Evolutionary conservation across 306 rosid genomes (phyloP).

Genomic region (Hippophae gyantsensis): DNA sequence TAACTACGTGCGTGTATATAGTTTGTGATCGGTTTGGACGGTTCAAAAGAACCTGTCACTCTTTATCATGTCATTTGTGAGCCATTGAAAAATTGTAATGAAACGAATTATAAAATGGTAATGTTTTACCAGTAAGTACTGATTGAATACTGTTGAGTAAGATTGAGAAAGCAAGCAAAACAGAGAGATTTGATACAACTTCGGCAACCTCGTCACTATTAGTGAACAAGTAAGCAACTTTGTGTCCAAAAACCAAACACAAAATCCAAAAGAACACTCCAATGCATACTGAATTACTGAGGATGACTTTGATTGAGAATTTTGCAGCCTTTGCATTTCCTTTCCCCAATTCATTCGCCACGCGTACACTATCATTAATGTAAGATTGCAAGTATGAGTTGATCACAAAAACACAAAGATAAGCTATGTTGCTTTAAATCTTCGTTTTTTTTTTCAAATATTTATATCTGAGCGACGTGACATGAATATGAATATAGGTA

Average conservation of each 20-base stretch:
- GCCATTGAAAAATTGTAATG: not conserved
- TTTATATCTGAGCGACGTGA: too few species aligned
- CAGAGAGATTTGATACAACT: slow-evolving; percentile 41
- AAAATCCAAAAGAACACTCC: slow-evolving; percentile 38
- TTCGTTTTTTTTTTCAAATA: not conserved
- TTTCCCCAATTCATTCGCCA: slow-evolving; percentile 52
- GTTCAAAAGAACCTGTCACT: too few species aligned
- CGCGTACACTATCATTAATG: slow-evolving; percentile 32
- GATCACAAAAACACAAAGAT: not conserved
- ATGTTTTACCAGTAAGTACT: slow-evolving; percentile 40
- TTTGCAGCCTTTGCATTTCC: slow-evolving; percentile 44
- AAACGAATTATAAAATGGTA: not conserved
- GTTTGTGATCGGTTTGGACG: too few species aligned
- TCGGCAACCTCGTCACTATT: slow-evolving; percentile 24
- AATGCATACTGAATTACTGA: slow-evolving; percentile 30
- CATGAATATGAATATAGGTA: too few species aligned
- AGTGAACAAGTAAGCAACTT: slow-evolving; percentile 42
- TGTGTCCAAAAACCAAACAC: slow-evolving; percentile 24
- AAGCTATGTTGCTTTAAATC: not conserved
- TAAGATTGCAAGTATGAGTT: not conserved
- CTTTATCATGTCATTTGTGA: too few species aligned
- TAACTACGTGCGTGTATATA: too few species aligned
- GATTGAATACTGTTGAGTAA: slow-evolving; percentile 51
- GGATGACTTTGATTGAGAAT: slow-evolving; percentile 31
- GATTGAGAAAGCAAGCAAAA: slow-evolving; percentile 41